Evolutionary conservation across 768 basidiomycete species (phyloP).

Genomic region (Melanogaster broomeanus): DNA sequence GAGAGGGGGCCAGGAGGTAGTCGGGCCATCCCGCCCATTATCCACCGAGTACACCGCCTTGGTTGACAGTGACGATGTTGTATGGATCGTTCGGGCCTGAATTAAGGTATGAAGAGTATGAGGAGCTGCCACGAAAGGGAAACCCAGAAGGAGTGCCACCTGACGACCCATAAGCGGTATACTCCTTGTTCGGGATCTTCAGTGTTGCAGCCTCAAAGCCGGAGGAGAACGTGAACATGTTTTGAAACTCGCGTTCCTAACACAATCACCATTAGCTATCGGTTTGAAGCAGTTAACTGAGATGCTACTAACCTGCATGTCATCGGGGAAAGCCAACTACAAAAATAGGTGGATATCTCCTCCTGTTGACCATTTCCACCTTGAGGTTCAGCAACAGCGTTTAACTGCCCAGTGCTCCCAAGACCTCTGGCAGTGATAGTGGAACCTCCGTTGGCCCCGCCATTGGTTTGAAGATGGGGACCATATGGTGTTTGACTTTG

Average conservation of each 20-base stretch:
- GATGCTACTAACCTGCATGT: conserved; percentile 80
- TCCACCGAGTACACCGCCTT: conserved; percentile 85
- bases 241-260: conserved; percentile 98
- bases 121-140: conserved; percentile 37
- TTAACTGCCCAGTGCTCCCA: conserved; percentile 31
- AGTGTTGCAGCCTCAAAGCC: conserved; percentile 98
- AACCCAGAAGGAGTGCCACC: conserved; percentile 37
- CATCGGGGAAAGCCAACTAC: conserved; percentile 99
- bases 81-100: conserved; percentile 76
- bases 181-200: conserved; percentile 95
- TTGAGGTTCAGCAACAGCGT: conserved; percentile 19
- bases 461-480: conserved; percentile 57
- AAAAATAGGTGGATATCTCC: conserved; percentile 95
- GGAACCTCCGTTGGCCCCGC: conserved; percentile 26
- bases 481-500: conserved; percentile 79
- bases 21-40: conserved; percentile 67
- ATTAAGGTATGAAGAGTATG: conserved; percentile 38
- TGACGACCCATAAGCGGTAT: conserved; percentile 66
- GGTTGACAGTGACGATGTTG: conserved; percentile 80
- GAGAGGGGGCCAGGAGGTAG: conserved; percentile 65
- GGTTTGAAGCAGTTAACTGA: conserved; percentile 10
- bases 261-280: conserved; percentile 12
- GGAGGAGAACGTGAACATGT: conserved; percentile 96
- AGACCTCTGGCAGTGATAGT: conserved; percentile 27
- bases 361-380: conserved; percentile 50